Evolutionary conservation across 2,329 filamentous ascomycete genomes (phyloP).

Genomic region (Cercospora berteroae): DNA sequence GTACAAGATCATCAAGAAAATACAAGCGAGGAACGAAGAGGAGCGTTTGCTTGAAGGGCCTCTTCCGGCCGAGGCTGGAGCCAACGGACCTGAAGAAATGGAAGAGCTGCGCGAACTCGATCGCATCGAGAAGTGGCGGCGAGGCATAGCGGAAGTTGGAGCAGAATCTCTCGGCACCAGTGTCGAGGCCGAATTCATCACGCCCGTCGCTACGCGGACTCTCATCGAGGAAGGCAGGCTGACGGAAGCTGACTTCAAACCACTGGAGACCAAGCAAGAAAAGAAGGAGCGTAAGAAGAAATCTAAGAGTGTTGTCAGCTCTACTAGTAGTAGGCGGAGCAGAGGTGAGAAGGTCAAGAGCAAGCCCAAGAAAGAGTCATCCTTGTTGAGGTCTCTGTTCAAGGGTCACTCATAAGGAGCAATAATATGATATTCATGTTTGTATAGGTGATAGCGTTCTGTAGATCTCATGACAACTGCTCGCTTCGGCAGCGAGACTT

Average conservation of each 20-base stretch:
- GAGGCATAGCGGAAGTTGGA: slow-evolving; percentile 60
- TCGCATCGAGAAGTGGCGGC: slow-evolving; percentile 61
- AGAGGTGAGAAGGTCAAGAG: slow-evolving; percentile 27
- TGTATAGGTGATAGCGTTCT: slow-evolving; percentile 8
- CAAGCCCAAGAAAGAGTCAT: slow-evolving; percentile 44
- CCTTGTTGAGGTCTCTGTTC: slow-evolving; percentile 45
- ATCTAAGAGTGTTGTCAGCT: slow-evolving; percentile 25
- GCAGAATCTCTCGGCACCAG: slow-evolving; percentile 56
- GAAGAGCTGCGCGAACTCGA: slow-evolving; percentile 59
- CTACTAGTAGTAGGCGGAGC: slow-evolving; percentile 21
- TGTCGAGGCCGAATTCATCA: slow-evolving; percentile 66
- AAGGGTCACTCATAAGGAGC: slow-evolving; percentile 20
- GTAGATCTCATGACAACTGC: background rate
- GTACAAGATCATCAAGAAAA: slow-evolving; percentile 94
- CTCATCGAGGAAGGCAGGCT: slow-evolving; percentile 48
- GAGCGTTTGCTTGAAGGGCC: slow-evolving; percentile 18
- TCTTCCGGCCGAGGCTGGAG: slow-evolving; percentile 24
- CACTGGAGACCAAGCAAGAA: slow-evolving; percentile 35
- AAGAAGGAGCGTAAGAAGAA: slow-evolving; percentile 39
- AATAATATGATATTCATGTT: background rate
- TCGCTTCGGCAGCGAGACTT: background rate
- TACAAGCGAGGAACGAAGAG: slow-evolving; percentile 51
- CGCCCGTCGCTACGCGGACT: slow-evolving; percentile 52
- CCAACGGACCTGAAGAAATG: slow-evolving; percentile 36
- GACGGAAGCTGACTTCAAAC: slow-evolving; percentile 48